phyloP scores from a whole-genome alignment of 257 asterid species.

The Mentha longifolia region DNA sequence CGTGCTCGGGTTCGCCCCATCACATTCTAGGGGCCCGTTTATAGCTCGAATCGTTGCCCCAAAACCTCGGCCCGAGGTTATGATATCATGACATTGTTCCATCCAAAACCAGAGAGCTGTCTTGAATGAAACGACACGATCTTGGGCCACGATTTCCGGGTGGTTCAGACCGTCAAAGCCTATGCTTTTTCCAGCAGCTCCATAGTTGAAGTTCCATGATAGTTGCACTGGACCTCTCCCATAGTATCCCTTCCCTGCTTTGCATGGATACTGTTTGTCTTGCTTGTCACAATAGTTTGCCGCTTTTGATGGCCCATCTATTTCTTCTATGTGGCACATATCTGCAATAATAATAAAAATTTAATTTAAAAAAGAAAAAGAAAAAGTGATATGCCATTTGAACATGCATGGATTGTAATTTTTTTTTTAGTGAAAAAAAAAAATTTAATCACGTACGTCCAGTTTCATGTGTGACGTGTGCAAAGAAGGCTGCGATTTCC shows the following conservation, averaged over 20 bases:
- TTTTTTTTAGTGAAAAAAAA: too few species aligned
- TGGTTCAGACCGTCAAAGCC: constrained; percentile 42
- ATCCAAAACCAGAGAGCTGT: constrained; percentile 49
- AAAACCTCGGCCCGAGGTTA: constrained; percentile 39
- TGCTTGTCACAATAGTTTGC: constrained; percentile 36
- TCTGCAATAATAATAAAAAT: constrained; percentile 10
- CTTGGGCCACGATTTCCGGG: constrained; percentile 36
- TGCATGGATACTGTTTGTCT: constrained; percentile 36
- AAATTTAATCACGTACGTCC: constrained; percentile 1
- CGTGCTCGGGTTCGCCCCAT: constrained; percentile 26
- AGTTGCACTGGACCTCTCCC: constrained; percentile 47
- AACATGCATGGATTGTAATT: too few species aligned
- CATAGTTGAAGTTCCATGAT: constrained; percentile 47
- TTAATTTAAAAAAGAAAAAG: not conserved
- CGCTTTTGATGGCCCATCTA: constrained; percentile 26
- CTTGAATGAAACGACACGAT: constrained; percentile 33
- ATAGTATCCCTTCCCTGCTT: constrained; percentile 26
- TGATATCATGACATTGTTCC: constrained; percentile 34
- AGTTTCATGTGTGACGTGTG: constrained; percentile 31
- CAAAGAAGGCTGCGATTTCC: constrained; percentile 30
- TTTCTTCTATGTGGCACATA: constrained; percentile 38
- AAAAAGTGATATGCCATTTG: not conserved
- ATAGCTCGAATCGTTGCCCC: constrained; percentile 46
- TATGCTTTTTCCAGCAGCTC: constrained; percentile 36
- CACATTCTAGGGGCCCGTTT: constrained; percentile 32